Conservation (phyloP, 2,329 filamentous ascomycete species). For the Massarina eburnea region DNA sequence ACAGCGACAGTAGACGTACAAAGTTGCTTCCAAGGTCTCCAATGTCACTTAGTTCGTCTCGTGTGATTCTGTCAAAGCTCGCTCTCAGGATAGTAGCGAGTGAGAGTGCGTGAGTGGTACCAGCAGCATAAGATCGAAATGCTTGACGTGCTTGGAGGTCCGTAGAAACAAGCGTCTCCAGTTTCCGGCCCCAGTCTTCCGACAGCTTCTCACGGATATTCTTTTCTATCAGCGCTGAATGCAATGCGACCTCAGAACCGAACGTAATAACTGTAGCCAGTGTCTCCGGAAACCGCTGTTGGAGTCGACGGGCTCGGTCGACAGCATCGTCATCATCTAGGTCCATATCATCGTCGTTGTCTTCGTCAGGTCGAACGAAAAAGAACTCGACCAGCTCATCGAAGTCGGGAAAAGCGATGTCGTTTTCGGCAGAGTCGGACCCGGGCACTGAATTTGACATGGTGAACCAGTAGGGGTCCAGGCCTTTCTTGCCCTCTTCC, state of each 20-base stretch:
- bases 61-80: conserved; percentile 49
- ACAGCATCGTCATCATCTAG: conserved; percentile 28
- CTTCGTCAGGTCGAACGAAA: conserved; percentile 42
- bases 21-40: conserved; percentile 53
- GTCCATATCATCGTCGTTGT: conserved; percentile 39
- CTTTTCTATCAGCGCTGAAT: conserved; percentile 55
- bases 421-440: conserved; percentile 17
- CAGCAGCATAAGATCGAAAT: conserved; percentile 55
- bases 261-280: conserved; percentile 73
- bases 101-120: conserved; percentile 35
- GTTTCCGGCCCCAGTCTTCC: conserved; percentile 79
- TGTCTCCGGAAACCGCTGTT: conserved; percentile 48
- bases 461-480: conserved; percentile 75
- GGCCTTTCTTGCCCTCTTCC: conserved; percentile 85
- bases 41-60: conserved; percentile 43
- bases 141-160: conserved; percentile 65
- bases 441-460: conserved; percentile 55
- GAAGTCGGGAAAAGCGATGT: conserved; percentile 46
- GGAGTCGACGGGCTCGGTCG: conserved; percentile 32
- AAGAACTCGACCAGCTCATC: conserved; percentile 48
- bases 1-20: conserved; percentile 57
- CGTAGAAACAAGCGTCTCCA: conserved; percentile 72
- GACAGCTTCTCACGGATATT: conserved; percentile 59
- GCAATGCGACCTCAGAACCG: conserved; percentile 62
- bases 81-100: conserved; percentile 47